Evolutionary conservation across 306 rosid genomes (phyloP), one percentile per base, ranked within the genome.

Genomic region (Citrullus amarus): DNA sequence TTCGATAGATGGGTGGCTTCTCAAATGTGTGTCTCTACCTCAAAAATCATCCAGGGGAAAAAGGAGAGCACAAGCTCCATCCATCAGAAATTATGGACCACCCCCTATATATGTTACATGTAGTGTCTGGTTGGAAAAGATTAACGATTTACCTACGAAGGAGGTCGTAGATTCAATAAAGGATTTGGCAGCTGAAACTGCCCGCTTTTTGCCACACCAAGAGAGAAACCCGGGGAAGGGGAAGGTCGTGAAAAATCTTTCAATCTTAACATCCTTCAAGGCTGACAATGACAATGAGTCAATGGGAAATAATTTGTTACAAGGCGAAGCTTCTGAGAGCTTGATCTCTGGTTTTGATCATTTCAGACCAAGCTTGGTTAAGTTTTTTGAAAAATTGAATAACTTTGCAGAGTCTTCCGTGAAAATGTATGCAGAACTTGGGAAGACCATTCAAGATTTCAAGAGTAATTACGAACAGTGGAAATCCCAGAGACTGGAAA

Each of bases 31-130:
- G 39, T 61, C 77, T 44, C 60, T 76, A 36, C 80, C 85, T 53
- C 88, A 86, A 78, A 89, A 84, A 77, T 67, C 88, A 79, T 55
- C 88, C 75, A 96, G 68, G 81, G 86, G 92, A 84, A 92, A 84
- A 81, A 80, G 84, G 78, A 80, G 78, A 81, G 11, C 46, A 6
- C 82, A 44, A 15, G 25, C 83, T 53, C 83, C 71, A 28, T 28
- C 79, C 18, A 80, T 78, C 38, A 80, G 80, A 80, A 0, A 2
- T 50, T 36, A 0, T n/a, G 99, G 91, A 77, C 96, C 98, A 66
- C 96, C 97, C 79, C 96, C 97, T 10, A 91, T 96, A 82, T 92
- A 90, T 81, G 78, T 80, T 76, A 86, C 89, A 4, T 91, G 97
- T 67, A 80, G 74, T 14, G 58, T 73, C 59, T 96, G 98, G 99